A percentile compares a stretch with the other conserved stretches of the same genome.
Evolutionary conservation across 2,329 filamentous ascomycete genomes (phyloP).

Genomic region (Cercospora sp.): DNA sequence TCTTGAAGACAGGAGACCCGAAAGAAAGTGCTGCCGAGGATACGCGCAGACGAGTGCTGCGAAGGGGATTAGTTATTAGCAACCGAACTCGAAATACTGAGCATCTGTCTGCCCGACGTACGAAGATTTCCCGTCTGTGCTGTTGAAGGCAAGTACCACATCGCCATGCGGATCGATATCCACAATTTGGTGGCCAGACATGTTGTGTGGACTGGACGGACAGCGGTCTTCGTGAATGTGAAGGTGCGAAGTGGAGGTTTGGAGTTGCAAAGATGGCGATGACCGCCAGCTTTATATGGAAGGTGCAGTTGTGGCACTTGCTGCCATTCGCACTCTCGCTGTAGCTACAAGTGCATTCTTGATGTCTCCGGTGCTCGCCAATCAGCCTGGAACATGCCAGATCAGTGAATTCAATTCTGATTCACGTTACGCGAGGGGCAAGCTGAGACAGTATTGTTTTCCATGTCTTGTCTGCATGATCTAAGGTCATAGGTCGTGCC

Average conservation of each 20-base stretch:
- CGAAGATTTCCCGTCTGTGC: background rate
- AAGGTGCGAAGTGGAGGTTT: background rate
- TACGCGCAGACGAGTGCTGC: conserved; percentile 12
- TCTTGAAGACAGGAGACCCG: conserved; percentile 20
- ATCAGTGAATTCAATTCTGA: background rate
- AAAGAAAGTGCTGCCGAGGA: conserved; percentile 15
- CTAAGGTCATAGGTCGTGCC: too few species aligned
- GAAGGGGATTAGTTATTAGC: background rate
- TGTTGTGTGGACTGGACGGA: background rate
- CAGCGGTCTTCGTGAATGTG: background rate
- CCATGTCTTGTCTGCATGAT: too few species aligned
- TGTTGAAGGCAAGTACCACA: conserved; percentile 5
- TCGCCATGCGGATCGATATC: conserved; percentile 44
- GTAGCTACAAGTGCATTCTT: background rate
- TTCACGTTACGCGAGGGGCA: background rate
- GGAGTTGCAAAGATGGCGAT: background rate
- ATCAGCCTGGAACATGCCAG: background rate
- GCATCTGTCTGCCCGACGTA: background rate
- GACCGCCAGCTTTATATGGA: background rate
- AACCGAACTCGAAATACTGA: background rate
- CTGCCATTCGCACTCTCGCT: background rate
- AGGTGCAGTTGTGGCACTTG: background rate
- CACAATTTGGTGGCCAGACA: background rate
- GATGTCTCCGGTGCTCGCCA: background rate
- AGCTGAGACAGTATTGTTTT: background rate